Percentiles rank a stretch among this genome's conserved stretches.
Conservation (phyloP, 2,329 filamentous ascomycete species). For the Penicillium concentricum region DNA sequence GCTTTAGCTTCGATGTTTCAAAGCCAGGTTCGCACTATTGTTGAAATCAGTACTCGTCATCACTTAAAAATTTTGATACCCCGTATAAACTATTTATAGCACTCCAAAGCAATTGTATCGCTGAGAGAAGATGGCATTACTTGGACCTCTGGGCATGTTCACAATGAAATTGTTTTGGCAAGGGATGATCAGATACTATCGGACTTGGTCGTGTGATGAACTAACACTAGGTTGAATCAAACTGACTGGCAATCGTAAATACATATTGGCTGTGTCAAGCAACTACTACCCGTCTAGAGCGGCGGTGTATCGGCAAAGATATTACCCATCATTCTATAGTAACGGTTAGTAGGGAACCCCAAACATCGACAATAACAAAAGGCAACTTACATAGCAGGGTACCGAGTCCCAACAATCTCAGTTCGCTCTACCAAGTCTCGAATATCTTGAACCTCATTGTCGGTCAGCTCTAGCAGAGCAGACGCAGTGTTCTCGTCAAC, state of each 20-base stretch:
- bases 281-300: neutral
- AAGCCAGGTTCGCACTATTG: too few relatives aligned
- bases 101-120: too few relatives aligned
- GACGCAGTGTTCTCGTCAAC: constrained; percentile 23
- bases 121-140: too few relatives aligned
- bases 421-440: constrained; percentile 16
- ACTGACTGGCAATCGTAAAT: neutral
- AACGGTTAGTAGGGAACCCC: neutral
- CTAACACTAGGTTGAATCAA: neutral
- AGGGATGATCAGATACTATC: too few relatives aligned
- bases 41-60: too few relatives aligned
- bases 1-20: too few relatives aligned
- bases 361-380: neutral
- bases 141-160: too few relatives aligned
- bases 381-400: constrained; percentile 17
- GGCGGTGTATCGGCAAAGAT: neutral
- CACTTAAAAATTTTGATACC: too few relatives aligned
- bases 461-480: constrained; percentile 15
- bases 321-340: neutral
- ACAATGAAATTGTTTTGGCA: too few relatives aligned
- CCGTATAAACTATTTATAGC: too few relatives aligned
- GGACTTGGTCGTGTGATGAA: too few relatives aligned
- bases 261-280: neutral
- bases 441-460: constrained; percentile 22
- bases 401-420: constrained; percentile 19